Base-by-base conservation (phyloP, 2,329 filamentous ascomycete species). In the Alternaria sp. region DNA sequence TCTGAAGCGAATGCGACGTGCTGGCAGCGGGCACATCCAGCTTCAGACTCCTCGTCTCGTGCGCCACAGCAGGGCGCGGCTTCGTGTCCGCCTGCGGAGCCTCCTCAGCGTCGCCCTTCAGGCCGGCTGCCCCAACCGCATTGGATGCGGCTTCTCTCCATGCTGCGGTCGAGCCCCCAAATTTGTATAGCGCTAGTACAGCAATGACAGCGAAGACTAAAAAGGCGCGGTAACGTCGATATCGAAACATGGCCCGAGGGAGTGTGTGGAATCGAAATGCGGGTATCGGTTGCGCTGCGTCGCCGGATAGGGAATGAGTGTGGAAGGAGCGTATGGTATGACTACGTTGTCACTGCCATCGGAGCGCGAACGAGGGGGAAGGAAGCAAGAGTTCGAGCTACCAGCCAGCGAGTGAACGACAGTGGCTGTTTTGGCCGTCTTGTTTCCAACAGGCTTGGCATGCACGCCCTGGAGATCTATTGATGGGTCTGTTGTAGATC, bases 171-270 rank as follows among this genome's bases (percentile, higher is more conserved):
- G 84, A 81, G 52, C 79, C 79, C 32, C 81, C 77, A 66, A 88
- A 87, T 67, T 85, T 84, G 70, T 88, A 83, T 57, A 88, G 75
- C 4, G 83, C 81, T 64, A 90, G 81, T 54, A 88, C 78, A 54
- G 88, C 77, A 60, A 89, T 75, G 65, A 86, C 78, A 58, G 88
- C 84, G 69, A 85, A 85, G 64, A 88, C 74, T 32, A 88, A 76
- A 65, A 90, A 88, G 61, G 89, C 82, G 62, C 89, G 86, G 73
- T 90, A 90, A 74, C 88, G 83, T 70, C 89, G 80, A 66, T 86
- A 83, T 55, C 89, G 86, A 61, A 87, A 78, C 85, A 90, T 88
- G 71, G 59, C 62, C 36, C 62, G 25, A 57, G 57, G 54, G 54
- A 61, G 47, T 40, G 59, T 46, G 45, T 26, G 49, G 51, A 52